Evolutionary conservation across 306 rosid species (phyloP).

Genomic region (Lathyrus aphaca): DNA sequence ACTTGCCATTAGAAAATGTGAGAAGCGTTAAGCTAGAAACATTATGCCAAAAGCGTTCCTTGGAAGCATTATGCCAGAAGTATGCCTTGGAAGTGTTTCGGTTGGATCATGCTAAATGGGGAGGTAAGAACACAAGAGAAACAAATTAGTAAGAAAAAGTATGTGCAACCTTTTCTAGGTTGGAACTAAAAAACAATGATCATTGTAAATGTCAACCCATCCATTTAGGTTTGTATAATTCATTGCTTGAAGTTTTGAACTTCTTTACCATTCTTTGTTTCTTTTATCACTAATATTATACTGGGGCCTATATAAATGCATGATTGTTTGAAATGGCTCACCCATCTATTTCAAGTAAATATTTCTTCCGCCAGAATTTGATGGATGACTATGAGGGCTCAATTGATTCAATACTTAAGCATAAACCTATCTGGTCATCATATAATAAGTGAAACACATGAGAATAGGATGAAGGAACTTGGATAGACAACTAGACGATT

Average conservation of each 20-base stretch:
- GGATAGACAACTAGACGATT: slow-evolving; percentile 98
- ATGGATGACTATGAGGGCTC: slow-evolving; percentile 66
- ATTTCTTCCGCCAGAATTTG: slow-evolving; percentile 88
- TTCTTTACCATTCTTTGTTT: slow-evolving; percentile 31
- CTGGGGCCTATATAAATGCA: no score
- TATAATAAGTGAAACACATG: no score
- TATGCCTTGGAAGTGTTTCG: no score
- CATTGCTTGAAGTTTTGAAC: slow-evolving; percentile 20
- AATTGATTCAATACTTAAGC: slow-evolving; percentile 84
- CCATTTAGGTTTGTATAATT: slow-evolving; percentile 76
- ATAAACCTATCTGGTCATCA: slow-evolving; percentile 92
- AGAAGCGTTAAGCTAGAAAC: no score
- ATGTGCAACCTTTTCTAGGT: slow-evolving; percentile 90
- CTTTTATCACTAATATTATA: slow-evolving; percentile 27
- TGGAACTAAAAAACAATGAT: slow-evolving; percentile 96
- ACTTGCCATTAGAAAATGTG: no score
- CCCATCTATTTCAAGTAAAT: slow-evolving; percentile 87
- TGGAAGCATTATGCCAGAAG: no score
- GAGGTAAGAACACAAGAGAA: no score
- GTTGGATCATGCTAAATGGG: no score
- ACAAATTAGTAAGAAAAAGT: no score
- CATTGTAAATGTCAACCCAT: slow-evolving; percentile 94
- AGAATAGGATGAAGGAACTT: slow-evolving; percentile 73
- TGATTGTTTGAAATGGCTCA: slow-evolving; percentile 98
- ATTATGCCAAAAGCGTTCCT: no score